Evolutionary conservation across 2,329 filamentous ascomycete species (phyloP).

Genomic region (Claviceps monticola): DNA sequence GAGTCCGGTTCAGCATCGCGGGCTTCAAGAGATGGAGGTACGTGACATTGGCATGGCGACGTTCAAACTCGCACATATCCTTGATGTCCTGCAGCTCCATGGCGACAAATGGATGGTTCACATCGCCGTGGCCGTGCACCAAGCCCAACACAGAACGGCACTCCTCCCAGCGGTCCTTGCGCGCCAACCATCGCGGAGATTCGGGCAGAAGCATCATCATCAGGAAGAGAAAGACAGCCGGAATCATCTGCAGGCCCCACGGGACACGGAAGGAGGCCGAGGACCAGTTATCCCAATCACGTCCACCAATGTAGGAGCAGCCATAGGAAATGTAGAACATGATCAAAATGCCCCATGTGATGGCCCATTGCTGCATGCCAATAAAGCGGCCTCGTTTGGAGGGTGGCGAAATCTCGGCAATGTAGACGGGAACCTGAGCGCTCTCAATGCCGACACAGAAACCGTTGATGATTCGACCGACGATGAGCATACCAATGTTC

Average conservation of each 20-base stretch:
- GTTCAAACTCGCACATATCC: conserved; percentile 60
- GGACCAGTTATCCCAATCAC: conserved; percentile 21
- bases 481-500: conserved; percentile 36
- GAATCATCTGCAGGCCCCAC: conserved; percentile 52
- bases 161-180: conserved; percentile 46
- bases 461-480: conserved; percentile 49
- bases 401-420: conserved; percentile 47
- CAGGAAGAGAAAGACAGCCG: conserved; percentile 42
- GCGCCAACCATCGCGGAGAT: conserved; percentile 50
- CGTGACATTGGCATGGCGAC: conserved; percentile 51
- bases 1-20: conserved; percentile 42
- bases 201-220: conserved; percentile 48
- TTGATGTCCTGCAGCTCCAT: conserved; percentile 60
- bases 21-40: conserved; percentile 62
- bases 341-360: conserved; percentile 52
- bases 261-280: conserved; percentile 47
- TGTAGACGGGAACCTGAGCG: conserved; percentile 57
- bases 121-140: conserved; percentile 53
- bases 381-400: conserved; percentile 51
- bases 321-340: conserved; percentile 59
- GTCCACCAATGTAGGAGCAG: conserved; percentile 40
- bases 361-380: conserved; percentile 60
- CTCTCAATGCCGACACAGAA: conserved; percentile 51
- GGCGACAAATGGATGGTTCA: conserved; percentile 48
- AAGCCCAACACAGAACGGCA: conserved; percentile 38